These are phyloP conservation scores for Pholiota conissans DNA, from an alignment of 768 basidiomycete species.

Conservation along the genomic window DNA sequence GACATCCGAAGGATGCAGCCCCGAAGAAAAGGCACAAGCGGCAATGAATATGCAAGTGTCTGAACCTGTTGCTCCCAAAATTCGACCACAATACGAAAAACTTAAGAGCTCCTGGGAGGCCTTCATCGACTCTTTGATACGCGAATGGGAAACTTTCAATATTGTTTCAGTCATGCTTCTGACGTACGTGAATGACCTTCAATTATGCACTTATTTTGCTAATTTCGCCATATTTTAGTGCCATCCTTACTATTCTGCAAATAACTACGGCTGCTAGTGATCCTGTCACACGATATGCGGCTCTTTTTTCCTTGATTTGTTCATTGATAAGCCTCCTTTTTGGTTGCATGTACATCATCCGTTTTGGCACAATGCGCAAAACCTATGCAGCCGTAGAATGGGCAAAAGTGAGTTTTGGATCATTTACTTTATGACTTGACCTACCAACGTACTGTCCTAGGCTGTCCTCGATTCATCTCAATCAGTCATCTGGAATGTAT, in stretches of 20 bases:
- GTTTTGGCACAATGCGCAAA: constrained; percentile 64
- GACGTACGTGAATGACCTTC: constrained; percentile 19
- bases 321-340: constrained; percentile 63
- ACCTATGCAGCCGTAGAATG: constrained; percentile 65
- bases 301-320: constrained; percentile 56
- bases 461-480: neutral
- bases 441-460: neutral
- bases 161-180: constrained; percentile 33
- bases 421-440: too few species aligned
- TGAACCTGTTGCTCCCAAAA: constrained; percentile 4
- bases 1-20: constrained; percentile 10
- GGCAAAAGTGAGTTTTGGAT: constrained; percentile 45
- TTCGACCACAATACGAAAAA: constrained; percentile 16
- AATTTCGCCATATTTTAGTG: constrained; percentile 16
- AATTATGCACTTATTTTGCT: neutral
- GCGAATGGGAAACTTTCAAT: constrained; percentile 38
- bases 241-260: constrained; percentile 35
- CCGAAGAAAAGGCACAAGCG: neutral
- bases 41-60: neutral
- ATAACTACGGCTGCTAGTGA: constrained; percentile 43
- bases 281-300: constrained; percentile 55
- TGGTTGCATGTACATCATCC: constrained; percentile 64
- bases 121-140: constrained; percentile 29
- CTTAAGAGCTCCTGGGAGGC: constrained; percentile 28
- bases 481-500: constrained; percentile 56